phyloP scores from a whole-genome alignment of 345 rosid genomes.

The Dovyalis caffra region DNA sequence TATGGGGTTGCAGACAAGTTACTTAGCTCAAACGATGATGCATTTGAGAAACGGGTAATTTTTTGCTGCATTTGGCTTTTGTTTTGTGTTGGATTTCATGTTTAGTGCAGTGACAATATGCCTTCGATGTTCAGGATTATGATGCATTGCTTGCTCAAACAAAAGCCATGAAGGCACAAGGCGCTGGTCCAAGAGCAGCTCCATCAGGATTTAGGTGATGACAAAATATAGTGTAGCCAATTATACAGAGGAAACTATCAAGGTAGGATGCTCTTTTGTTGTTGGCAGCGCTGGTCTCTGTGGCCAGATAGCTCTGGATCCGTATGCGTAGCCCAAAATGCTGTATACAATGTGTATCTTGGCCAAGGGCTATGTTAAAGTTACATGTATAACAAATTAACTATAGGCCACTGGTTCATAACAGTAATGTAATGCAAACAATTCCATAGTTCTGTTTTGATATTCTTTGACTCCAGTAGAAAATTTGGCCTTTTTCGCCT shows the following conservation, averaged over 20 bases:
- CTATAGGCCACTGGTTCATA: neutral
- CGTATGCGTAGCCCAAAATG: neutral
- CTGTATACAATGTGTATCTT: neutral
- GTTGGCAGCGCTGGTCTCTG: neutral
- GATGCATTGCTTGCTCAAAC: constrained; percentile 61
- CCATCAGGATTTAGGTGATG: constrained; percentile 58
- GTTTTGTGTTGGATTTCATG: constrained; percentile 8
- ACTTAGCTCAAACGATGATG: constrained; percentile 48
- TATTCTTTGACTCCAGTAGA: neutral
- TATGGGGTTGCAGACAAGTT: constrained; percentile 89
- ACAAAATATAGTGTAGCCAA: neutral
- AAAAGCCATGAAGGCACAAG: constrained; percentile 61
- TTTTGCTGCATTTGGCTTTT: neutral
- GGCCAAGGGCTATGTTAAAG: neutral
- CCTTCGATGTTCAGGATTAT: constrained; percentile 50
- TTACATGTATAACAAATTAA: neutral
- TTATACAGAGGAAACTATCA: neutral
- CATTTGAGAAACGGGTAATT: constrained; percentile 63
- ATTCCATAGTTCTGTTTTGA: neutral
- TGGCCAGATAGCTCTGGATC: neutral
- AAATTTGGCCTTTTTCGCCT: neutral
- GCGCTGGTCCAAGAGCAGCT: constrained; percentile 54
- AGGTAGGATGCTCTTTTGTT: neutral
- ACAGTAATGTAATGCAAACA: neutral
- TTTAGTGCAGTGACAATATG: constrained; percentile 7